These are phyloP conservation scores for Tulasnella sp. DNA, from an alignment of 768 basidiomycete species.

Conservation along the genomic window DNA sequence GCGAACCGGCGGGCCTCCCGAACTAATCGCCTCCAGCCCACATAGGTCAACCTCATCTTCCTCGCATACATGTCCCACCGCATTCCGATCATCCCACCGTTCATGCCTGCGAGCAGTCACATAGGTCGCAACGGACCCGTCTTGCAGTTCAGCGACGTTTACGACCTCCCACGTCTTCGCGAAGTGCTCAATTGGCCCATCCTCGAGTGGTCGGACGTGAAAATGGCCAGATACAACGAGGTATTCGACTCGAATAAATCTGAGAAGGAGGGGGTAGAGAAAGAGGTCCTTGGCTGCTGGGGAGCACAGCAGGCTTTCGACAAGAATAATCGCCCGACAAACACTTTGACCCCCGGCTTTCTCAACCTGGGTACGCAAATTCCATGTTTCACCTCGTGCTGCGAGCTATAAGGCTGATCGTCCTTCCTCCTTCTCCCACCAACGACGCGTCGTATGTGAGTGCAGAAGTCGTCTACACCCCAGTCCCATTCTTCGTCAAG, in stretches of 20 bases:
- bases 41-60: constrained; percentile 20
- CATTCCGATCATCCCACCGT: constrained; percentile 23
- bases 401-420: neutral
- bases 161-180: constrained; percentile 60
- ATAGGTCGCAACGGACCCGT: neutral
- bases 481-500: constrained; percentile 6
- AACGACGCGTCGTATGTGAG: neutral
- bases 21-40: neutral
- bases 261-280: neutral
- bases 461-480: constrained; percentile 9
- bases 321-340: neutral
- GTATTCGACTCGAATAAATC: neutral
- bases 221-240: constrained; percentile 45
- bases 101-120: constrained; percentile 10
- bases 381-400: neutral
- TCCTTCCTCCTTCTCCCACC: neutral
- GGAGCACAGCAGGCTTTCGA: neutral
- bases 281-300: neutral
- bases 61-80: constrained; percentile 18
- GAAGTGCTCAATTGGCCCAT: constrained; percentile 52
- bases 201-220: constrained; percentile 68
- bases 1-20: neutral
- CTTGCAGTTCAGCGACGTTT: constrained; percentile 57
- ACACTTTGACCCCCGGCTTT: neutral
- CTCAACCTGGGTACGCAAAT: neutral